These are phyloP conservation scores for Cardamine resedifolia DNA, from an alignment of 345 rosid genomes.

Conservation along the genomic window DNA sequence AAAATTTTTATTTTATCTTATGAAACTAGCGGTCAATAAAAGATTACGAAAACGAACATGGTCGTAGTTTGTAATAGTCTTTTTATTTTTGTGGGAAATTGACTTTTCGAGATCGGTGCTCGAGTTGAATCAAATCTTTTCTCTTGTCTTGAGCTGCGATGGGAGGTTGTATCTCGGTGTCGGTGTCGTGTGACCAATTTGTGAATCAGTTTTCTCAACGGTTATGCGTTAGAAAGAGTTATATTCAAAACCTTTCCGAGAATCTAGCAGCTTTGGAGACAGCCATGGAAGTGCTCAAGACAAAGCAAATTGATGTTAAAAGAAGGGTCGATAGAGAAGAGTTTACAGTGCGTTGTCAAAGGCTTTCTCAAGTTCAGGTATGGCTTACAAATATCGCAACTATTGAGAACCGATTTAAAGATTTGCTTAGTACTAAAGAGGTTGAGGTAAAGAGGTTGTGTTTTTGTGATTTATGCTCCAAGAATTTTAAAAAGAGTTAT, in stretches of 20 bases:
- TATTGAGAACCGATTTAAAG: not conserved
- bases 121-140: not conserved
- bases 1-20: no score
- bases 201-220: not conserved
- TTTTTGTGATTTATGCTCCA: not conserved
- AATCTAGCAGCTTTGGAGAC: not conserved
- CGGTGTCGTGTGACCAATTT: not conserved
- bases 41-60: no score
- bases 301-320: not conserved
- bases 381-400: not conserved
- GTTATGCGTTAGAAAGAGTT: not conserved
- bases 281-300: not conserved
- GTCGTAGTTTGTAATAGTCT: no score
- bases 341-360: not conserved
- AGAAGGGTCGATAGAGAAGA: not conserved
- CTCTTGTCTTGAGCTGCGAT: not conserved
- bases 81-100: not conserved
- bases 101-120: not conserved
- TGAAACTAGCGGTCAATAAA: no score
- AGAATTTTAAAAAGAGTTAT: not conserved
- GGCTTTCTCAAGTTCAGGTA: not conserved
- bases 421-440: not conserved
- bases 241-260: not conserved
- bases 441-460: not conserved
- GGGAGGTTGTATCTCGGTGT: conserved; percentile 3